These are phyloP conservation scores for Aegilops umbellulata DNA, from an alignment of 176 grass and related monocot genomes.

Conservation along the genomic window DNA sequence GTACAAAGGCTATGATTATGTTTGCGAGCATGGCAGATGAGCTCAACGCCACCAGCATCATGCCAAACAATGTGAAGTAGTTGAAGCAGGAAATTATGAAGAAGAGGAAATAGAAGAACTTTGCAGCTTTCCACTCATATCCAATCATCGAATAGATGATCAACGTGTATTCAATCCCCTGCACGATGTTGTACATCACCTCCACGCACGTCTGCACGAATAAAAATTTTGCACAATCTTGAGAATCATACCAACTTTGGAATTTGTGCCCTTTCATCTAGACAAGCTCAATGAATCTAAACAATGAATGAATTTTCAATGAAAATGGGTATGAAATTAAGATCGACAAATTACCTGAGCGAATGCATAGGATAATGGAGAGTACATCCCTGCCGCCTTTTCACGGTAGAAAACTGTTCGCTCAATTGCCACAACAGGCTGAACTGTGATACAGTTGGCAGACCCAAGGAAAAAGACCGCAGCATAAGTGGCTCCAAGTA, in stretches of 20 bases:
- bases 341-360: constrained; percentile 43
- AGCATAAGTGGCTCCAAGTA: constrained; percentile 82
- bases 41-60: constrained; percentile 63
- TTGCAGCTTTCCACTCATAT: no score
- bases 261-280: background rate
- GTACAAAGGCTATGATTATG: constrained; percentile 56
- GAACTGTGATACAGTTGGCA: constrained; percentile 57
- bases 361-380: constrained; percentile 81
- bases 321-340: background rate
- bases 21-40: constrained; percentile 55
- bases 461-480: constrained; percentile 78
- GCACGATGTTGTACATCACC: no score
- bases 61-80: no score
- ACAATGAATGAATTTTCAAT: background rate
- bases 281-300: background rate
- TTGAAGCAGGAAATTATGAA: no score
- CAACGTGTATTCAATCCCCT: no score
- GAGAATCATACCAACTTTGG: no score
- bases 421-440: constrained; percentile 72
- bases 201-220: constrained; percentile 35
- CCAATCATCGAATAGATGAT: no score
- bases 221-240: background rate
- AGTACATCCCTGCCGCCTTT: constrained; percentile 95
- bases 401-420: constrained; percentile 88
- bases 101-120: no score